Conservation (phyloP, 2,329 filamentous ascomycete species). For the Ophidiomyces ophidiicola region DNA sequence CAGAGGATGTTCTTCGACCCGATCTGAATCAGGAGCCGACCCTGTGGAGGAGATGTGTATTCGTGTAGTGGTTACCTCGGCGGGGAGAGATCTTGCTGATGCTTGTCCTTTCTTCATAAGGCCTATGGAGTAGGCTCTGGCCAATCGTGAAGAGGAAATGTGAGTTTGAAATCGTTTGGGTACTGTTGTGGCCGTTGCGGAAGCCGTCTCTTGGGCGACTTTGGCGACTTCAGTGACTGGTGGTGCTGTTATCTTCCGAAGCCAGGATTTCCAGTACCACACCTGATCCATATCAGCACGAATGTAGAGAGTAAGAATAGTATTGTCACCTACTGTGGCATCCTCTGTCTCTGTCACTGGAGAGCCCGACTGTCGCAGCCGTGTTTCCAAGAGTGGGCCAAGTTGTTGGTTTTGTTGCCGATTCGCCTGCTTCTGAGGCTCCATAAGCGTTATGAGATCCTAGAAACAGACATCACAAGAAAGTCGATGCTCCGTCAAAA, state of each 20-base stretch:
- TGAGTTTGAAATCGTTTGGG: slow-evolving; percentile 27
- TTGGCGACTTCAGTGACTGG: slow-evolving; percentile 40
- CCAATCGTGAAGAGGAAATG: slow-evolving; percentile 12
- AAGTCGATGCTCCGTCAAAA: not conserved
- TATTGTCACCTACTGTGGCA: slow-evolving; percentile 22
- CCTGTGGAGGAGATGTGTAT: slow-evolving; percentile 36
- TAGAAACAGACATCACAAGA: slow-evolving; percentile 26
- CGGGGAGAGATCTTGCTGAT: slow-evolving; percentile 36
- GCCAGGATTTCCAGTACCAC: slow-evolving; percentile 38
- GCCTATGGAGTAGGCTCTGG: slow-evolving; percentile 22
- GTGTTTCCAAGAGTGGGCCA: not conserved
- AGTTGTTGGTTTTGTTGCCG: slow-evolving; percentile 22
- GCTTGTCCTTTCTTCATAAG: slow-evolving; percentile 31
- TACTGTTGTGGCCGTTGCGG: slow-evolving; percentile 30
- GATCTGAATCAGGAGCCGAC: slow-evolving; percentile 23
- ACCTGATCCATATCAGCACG: slow-evolving; percentile 19
- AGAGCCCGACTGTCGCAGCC: not conserved
- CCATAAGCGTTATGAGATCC: slow-evolving; percentile 29
- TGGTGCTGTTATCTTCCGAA: slow-evolving; percentile 34
- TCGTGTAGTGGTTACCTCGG: slow-evolving; percentile 34
- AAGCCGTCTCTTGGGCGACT: slow-evolving; percentile 38
- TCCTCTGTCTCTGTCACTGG: slow-evolving; percentile 17
- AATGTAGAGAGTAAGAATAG: not conserved
- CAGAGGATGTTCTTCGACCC: slow-evolving; percentile 14
- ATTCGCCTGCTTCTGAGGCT: slow-evolving; percentile 34